Evolutionary conservation across 208 protist genomes (phyloP).

Genomic region (Acanthamoeba lenticulata): DNA sequence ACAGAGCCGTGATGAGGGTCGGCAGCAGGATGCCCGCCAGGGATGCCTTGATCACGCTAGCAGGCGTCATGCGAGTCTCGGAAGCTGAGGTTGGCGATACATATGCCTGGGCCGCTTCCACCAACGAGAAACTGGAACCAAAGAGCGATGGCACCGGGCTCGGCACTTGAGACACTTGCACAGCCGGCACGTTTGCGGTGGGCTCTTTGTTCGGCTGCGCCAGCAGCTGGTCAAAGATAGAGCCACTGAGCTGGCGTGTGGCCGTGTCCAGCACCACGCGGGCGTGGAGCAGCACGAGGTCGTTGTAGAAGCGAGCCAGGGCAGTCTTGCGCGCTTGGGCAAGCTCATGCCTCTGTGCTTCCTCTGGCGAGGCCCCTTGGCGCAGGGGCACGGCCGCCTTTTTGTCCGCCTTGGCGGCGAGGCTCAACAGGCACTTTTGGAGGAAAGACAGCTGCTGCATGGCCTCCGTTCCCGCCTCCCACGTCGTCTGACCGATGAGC

Average conservation of each 20-base stretch:
- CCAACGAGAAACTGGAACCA: not conserved
- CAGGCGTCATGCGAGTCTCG: not conserved
- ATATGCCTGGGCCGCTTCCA: conserved; percentile 7
- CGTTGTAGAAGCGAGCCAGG: not conserved
- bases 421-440: not conserved
- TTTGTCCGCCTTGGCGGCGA: not conserved
- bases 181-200: not conserved
- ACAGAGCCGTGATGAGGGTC: conserved; percentile 33
- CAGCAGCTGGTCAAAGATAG: not conserved
- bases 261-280: conserved; percentile 8
- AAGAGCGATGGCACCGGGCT: not conserved
- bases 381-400: not conserved
- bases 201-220: not conserved
- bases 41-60: not conserved
- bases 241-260: not conserved
- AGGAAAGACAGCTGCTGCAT: conserved; percentile 10
- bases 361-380: not conserved
- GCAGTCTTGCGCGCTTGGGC: not conserved
- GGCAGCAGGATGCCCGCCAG: conserved; percentile 7
- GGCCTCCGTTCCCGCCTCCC: not conserved
- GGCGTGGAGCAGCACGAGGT: not conserved
- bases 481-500: not conserved
- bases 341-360: not conserved
- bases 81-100: not conserved
- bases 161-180: not conserved